These are phyloP conservation scores for Fusarium newnesense DNA, from an alignment of 2,329 filamentous ascomycete species.

Conservation along the genomic window DNA sequence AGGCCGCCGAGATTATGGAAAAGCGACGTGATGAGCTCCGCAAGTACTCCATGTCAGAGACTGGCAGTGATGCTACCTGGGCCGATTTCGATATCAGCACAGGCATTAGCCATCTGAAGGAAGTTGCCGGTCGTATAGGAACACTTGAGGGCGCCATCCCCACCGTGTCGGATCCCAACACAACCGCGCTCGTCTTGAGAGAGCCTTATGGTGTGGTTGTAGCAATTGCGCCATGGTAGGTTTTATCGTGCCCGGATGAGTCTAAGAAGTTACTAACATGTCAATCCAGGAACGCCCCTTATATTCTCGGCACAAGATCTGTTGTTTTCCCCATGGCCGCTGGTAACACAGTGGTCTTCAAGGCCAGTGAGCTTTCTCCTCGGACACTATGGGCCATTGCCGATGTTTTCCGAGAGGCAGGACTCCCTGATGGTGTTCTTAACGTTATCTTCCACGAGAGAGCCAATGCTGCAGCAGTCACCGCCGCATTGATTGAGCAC, in stretches of 20 bases:
- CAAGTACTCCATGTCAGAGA: constrained; percentile 66
- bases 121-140: constrained; percentile 56
- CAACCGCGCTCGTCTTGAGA: constrained; percentile 71
- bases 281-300: constrained; percentile 64
- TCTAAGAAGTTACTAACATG: not conserved
- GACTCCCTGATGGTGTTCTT: constrained; percentile 78
- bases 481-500: constrained; percentile 73
- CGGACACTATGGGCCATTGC: constrained; percentile 71
- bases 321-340: constrained; percentile 75
- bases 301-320: constrained; percentile 63
- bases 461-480: constrained; percentile 74
- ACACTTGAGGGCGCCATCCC: constrained; percentile 53
- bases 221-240: constrained; percentile 83
- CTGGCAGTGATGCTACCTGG: constrained; percentile 53
- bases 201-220: constrained; percentile 84
- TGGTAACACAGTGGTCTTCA: constrained; percentile 81
- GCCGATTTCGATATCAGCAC: constrained; percentile 52
- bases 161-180: constrained; percentile 42
- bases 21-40: constrained; percentile 68
- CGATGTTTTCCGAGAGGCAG: constrained; percentile 75
- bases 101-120: constrained; percentile 53
- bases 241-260: not conserved
- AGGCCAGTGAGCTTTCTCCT: constrained; percentile 76
- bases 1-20: constrained; percentile 73
- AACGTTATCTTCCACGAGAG: constrained; percentile 76